These are phyloP conservation scores for Clitopilus passeckerianus DNA, from an alignment of 768 basidiomycete genomes.

Conservation along the genomic window DNA sequence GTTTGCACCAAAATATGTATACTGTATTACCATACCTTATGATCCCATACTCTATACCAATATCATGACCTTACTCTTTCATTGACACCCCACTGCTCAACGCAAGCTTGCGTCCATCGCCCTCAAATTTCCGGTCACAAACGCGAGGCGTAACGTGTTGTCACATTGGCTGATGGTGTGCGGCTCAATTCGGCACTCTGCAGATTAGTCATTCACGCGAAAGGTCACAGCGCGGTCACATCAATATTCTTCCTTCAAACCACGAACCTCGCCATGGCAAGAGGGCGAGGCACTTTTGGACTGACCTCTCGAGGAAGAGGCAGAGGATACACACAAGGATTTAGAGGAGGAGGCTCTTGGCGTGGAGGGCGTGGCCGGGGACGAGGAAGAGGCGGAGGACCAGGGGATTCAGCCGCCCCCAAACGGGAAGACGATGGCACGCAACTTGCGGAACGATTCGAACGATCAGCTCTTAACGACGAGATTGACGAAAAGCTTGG, in stretches of 20 bases:
- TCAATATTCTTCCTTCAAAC: not conserved
- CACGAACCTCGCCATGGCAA: constrained; percentile 30
- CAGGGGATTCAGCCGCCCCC: constrained; percentile 44
- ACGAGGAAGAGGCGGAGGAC: constrained; percentile 42
- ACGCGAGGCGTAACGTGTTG: not conserved
- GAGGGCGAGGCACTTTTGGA: constrained; percentile 54
- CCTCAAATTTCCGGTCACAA: not conserved
- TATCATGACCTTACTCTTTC: not conserved
- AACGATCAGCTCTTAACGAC: constrained; percentile 68
- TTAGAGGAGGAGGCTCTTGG: constrained; percentile 31
- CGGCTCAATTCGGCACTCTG: not conserved
- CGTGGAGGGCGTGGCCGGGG: constrained; percentile 55
- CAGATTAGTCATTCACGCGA: constrained; percentile 4
- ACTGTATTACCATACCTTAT: not conserved
- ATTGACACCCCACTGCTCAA: no score
- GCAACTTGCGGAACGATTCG: constrained; percentile 80
- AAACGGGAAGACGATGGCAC: constrained; percentile 89
- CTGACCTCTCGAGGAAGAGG: constrained; percentile 48
- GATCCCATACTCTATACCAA: not conserved
- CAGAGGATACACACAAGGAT: constrained; percentile 14
- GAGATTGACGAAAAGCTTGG: constrained; percentile 94
- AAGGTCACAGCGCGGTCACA: constrained; percentile 11
- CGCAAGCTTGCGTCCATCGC: no score
- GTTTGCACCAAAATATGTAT: not conserved
- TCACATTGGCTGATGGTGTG: not conserved